Evolutionary conservation across 2,329 filamentous ascomycete species (phyloP).

Genomic region (Ophiocordyceps sinensis): DNA sequence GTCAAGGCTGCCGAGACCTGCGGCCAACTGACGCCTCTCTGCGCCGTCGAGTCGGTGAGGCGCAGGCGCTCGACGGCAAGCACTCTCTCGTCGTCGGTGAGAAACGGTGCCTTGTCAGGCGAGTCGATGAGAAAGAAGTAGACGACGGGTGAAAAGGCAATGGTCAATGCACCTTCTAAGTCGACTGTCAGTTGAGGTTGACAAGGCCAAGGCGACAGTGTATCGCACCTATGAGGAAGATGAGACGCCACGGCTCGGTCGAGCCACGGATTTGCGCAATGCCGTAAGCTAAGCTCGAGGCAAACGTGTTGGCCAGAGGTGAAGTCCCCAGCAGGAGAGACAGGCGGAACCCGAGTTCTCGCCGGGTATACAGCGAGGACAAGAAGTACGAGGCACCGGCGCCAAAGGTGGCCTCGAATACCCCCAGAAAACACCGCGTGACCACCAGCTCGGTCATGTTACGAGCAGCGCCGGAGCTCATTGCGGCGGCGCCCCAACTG

Average conservation of each 20-base stretch:
- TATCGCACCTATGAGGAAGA: conserved; percentile 13
- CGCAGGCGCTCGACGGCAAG: conserved; percentile 8
- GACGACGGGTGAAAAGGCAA: conserved; percentile 12
- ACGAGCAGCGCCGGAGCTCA: conserved; percentile 7
- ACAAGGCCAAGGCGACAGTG: no score
- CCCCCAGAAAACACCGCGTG: conserved; percentile 11
- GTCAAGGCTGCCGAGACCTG: conserved; percentile 18
- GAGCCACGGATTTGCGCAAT: conserved; percentile 13
- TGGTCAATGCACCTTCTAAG: conserved; percentile 13
- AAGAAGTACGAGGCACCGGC: conserved; percentile 15
- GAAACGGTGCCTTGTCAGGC: conserved; percentile 13
- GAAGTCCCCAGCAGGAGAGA: conserved; percentile 13
- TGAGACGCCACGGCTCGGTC: conserved; percentile 14
- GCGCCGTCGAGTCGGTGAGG: conserved; percentile 4
- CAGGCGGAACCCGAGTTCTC: conserved; percentile 15
- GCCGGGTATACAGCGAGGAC: conserved; percentile 18
- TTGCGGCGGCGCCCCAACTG: conserved; percentile 6
- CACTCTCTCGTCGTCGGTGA: conserved; percentile 13
- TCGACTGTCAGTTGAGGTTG: no score
- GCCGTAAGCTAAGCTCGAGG: conserved; percentile 17
- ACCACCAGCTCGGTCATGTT: conserved; percentile 9
- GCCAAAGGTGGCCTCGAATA: conserved; percentile 13
- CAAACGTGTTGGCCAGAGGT: conserved; percentile 18
- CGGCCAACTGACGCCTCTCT: conserved; percentile 9
- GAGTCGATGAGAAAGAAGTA: conserved; percentile 17